A percentile compares a stretch with the other conserved stretches of the same genome.
Evolutionary conservation across 2,329 filamentous ascomycete species (phyloP).

Genomic region (Aspergillus versicolor): DNA sequence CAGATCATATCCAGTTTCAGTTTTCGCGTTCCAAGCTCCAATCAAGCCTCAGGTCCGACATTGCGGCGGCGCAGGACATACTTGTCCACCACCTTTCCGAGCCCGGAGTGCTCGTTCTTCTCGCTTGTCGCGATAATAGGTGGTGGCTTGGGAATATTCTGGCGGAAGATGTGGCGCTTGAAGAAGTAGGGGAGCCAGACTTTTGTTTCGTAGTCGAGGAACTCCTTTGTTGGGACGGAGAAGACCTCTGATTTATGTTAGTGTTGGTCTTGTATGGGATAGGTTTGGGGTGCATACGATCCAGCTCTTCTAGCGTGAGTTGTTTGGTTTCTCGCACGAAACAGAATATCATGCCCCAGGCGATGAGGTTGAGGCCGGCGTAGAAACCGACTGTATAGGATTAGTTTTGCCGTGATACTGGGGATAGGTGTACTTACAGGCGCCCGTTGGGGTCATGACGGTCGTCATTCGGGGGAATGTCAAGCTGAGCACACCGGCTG

Average conservation of each 20-base stretch:
- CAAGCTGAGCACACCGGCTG: constrained; percentile 46
- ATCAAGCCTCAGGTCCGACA: neutral
- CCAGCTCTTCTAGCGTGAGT: constrained; percentile 40
- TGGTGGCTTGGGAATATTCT: constrained; percentile 35
- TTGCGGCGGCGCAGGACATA: neutral
- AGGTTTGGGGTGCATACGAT: constrained; percentile 9
- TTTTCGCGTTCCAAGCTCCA: no score
- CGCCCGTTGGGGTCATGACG: constrained; percentile 50
- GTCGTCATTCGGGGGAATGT: constrained; percentile 47
- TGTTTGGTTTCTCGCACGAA: constrained; percentile 57
- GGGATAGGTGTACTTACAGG: constrained; percentile 45
- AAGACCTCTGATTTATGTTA: constrained; percentile 53
- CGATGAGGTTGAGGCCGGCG: constrained; percentile 57
- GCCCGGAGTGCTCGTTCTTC: neutral
- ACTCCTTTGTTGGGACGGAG: constrained; percentile 57
- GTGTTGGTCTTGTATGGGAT: neutral
- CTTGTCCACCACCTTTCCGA: neutral
- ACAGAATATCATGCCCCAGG: constrained; percentile 63
- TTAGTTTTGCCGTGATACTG: constrained; percentile 22
- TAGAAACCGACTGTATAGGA: constrained; percentile 35
- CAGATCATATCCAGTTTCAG: no score
- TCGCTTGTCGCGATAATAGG: constrained; percentile 23
- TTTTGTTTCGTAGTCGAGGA: constrained; percentile 55
- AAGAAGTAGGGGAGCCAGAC: constrained; percentile 61
- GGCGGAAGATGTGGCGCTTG: constrained; percentile 55